These are phyloP conservation scores for Xylaria sp. DNA, from an alignment of 2,329 filamentous ascomycete species.

Conservation along the genomic window DNA sequence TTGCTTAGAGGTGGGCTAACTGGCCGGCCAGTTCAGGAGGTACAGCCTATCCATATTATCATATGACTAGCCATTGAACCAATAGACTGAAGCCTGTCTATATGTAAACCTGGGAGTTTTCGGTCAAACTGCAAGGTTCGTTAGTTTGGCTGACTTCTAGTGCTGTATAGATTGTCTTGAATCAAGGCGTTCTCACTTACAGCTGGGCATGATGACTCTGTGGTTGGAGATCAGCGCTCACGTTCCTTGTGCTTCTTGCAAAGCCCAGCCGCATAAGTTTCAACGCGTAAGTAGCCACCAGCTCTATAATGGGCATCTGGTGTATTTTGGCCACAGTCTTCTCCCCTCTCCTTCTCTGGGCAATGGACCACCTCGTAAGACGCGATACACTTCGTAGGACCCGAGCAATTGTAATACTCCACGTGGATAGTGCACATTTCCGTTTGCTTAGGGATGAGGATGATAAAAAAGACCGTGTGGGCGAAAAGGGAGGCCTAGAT, in stretches of 20 bases:
- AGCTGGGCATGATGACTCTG: neutral
- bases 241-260: constrained; percentile 14
- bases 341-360: neutral
- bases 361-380: neutral
- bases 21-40: neutral
- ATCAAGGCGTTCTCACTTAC: constrained; percentile 2
- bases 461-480: neutral
- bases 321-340: constrained; percentile 5
- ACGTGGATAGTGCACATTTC: constrained; percentile 8
- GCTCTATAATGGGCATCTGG: neutral
- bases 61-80: neutral
- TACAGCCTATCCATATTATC: neutral
- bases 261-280: constrained; percentile 15
- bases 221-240: constrained; percentile 3
- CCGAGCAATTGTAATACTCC: constrained; percentile 17
- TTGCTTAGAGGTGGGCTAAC: neutral
- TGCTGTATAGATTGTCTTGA: neutral
- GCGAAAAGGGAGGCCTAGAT: neutral
- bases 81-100: neutral
- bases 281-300: constrained; percentile 6
- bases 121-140: neutral
- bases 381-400: constrained; percentile 7
- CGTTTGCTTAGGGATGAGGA: constrained; percentile 1
- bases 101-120: neutral
- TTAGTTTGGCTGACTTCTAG: neutral